These are phyloP conservation scores for Beta corolliflora DNA, from an alignment of 179 eudicot genomes.

Conservation along the genomic window DNA sequence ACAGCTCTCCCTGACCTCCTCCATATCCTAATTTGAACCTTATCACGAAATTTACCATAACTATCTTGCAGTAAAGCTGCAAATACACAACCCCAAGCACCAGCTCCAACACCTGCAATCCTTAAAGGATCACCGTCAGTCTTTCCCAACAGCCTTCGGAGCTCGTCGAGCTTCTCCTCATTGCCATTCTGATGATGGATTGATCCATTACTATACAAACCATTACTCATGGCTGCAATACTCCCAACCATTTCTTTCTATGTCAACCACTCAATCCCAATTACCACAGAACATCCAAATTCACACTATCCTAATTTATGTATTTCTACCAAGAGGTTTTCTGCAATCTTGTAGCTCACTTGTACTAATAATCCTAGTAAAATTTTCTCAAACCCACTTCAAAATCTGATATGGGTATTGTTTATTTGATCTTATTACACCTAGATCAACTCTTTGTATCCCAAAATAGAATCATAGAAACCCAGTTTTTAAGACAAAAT, in stretches of 20 bases:
- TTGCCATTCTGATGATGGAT: constrained; percentile 40
- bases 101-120: constrained; percentile 93
- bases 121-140: constrained; percentile 71
- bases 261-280: neutral
- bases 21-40: constrained; percentile 89
- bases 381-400: constrained; percentile 16
- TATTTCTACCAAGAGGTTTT: neutral
- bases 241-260: constrained; percentile 50
- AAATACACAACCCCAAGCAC: constrained; percentile 99
- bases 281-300: neutral
- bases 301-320: neutral
- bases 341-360: constrained; percentile 4
- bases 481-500: constrained; percentile 7
- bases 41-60: constrained; percentile 74
- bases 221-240: constrained; percentile 29
- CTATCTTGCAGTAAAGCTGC: constrained; percentile 81
- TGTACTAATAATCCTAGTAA: neutral
- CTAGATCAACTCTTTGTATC: neutral
- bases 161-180: constrained; percentile 73
- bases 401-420: neutral
- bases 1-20: constrained; percentile 84
- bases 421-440: neutral
- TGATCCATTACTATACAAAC: constrained; percentile 43
- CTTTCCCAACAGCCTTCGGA: constrained; percentile 60
- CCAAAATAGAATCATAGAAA: constrained; percentile 9